These are phyloP conservation scores for Musa itinerans DNA, from an alignment of 176 grass and related monocot genomes.

Conservation along the genomic window DNA sequence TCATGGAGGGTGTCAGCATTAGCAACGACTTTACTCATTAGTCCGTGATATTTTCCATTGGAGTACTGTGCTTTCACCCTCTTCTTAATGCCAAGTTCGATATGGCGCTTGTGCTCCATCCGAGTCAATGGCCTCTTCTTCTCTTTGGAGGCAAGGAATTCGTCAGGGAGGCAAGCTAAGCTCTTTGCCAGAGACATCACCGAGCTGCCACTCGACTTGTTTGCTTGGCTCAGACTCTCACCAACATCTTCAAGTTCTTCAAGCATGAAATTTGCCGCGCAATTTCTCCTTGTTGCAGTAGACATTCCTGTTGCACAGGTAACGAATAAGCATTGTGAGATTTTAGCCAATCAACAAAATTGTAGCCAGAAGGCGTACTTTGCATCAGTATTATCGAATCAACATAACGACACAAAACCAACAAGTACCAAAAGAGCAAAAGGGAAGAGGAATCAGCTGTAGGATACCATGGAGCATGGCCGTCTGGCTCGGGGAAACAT, in stretches of 20 bases:
- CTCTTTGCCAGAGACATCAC: conserved; percentile 72
- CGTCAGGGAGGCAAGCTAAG: conserved; percentile 59
- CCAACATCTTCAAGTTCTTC: conserved; percentile 31
- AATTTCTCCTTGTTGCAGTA: not conserved
- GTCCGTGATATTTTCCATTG: conserved; percentile 53
- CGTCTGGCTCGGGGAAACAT: not conserved
- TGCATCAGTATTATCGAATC: too few relatives aligned
- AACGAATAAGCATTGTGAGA: not conserved
- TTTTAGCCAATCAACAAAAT: too few relatives aligned
- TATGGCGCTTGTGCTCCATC: conserved; percentile 62
- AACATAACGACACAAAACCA: not conserved
- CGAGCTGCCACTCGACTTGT: conserved; percentile 1
- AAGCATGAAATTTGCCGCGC: conserved; percentile 27
- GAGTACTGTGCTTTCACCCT: conserved; percentile 60
- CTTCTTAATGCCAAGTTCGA: conserved; percentile 72
- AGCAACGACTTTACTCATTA: conserved; percentile 58
- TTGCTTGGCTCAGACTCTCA: conserved; percentile 2
- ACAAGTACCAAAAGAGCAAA: not conserved
- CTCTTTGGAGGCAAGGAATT: conserved; percentile 28
- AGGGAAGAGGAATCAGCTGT: not conserved
- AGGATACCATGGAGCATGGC: not conserved
- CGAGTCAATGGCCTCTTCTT: conserved; percentile 42
- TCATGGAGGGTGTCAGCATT: conserved; percentile 48
- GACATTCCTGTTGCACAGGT: conserved; percentile 4
- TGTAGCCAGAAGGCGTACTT: too few relatives aligned